phyloP scores from a whole-genome alignment of 2,329 filamentous ascomycete species.

The Nigrospora osmanthi region DNA sequence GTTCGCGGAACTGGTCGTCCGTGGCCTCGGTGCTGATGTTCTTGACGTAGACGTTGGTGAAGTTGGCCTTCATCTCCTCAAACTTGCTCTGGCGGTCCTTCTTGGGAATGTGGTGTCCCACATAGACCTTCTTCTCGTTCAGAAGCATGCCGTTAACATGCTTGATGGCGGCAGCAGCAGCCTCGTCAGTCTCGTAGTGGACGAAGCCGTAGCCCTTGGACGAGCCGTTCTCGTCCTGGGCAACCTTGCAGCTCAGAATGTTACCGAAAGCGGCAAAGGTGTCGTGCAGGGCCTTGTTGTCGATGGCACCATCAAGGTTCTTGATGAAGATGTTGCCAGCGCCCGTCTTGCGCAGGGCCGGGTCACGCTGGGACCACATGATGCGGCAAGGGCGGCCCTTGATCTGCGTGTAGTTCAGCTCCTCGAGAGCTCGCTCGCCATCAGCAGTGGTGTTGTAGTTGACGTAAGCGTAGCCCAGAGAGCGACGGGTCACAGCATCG shows the following conservation, averaged over 20 bases:
- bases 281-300: constrained; percentile 99
- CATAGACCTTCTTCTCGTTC: constrained; percentile 99
- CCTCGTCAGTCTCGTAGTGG: constrained; percentile 98
- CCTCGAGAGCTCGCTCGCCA: constrained; percentile 96
- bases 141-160: constrained; percentile 99
- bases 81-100: constrained; percentile 99
- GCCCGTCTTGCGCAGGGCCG: constrained; percentile 96
- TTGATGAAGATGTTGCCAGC: constrained; percentile 99
- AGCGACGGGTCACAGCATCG: constrained; percentile 96
- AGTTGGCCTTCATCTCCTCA: constrained; percentile 99
- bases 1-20: constrained; percentile 88
- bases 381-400: constrained; percentile 98
- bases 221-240: constrained; percentile 91
- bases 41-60: constrained; percentile 99
- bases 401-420: constrained; percentile 99
- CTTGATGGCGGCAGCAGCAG: constrained; percentile 95
- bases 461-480: constrained; percentile 97
- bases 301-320: constrained; percentile 96
- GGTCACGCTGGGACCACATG: constrained; percentile 99
- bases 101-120: constrained; percentile 98
- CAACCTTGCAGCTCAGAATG: constrained; percentile 99
- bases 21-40: constrained; percentile 80
- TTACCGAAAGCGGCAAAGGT: constrained; percentile 98
- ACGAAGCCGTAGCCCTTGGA: constrained; percentile 99
- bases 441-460: constrained; percentile 98